These are phyloP conservation scores for Tuber calosporum DNA, from an alignment of 495 filamentous ascomycete genomes.

Conservation along the genomic window DNA sequence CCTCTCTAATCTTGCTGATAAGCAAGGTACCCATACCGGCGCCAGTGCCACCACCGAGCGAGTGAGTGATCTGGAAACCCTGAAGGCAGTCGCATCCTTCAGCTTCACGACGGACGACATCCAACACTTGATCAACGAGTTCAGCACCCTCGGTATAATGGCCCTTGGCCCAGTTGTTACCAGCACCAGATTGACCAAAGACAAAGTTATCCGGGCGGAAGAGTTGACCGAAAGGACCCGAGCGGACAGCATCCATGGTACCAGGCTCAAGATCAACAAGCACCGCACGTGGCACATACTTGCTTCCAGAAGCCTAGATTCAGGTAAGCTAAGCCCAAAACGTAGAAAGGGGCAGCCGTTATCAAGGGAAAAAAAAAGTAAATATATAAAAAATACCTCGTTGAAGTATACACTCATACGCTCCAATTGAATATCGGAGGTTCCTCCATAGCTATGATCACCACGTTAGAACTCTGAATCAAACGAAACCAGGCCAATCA, in stretches of 20 bases:
- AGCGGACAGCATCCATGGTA: conserved; percentile 98
- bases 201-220: conserved; percentile 99
- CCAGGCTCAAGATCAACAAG: conserved; percentile 98
- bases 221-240: conserved; percentile 96
- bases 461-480: conserved; percentile 28
- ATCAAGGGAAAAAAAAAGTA: neutral
- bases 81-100: conserved; percentile 99
- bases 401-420: conserved; percentile 99
- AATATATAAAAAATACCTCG: conserved; percentile 58
- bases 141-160: conserved; percentile 99
- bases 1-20: conserved; percentile 99
- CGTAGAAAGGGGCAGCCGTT: conserved; percentile 11
- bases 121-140: conserved; percentile 93
- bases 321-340: conserved; percentile 19
- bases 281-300: conserved; percentile 98
- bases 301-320: conserved; percentile 81
- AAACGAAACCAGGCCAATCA: conserved; percentile 14
- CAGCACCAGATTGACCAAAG: conserved; percentile 97
- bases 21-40: conserved; percentile 99
- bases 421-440: conserved; percentile 97
- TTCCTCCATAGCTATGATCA: conserved; percentile 75
- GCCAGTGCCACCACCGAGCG: conserved; percentile 98
- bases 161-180: conserved; percentile 99
- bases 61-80: conserved; percentile 99
- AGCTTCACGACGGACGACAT: conserved; percentile 97